Evolutionary conservation across 371 early-diverging fungal genomes (phyloP).

Genomic region (Mucor plumbeus): DNA sequence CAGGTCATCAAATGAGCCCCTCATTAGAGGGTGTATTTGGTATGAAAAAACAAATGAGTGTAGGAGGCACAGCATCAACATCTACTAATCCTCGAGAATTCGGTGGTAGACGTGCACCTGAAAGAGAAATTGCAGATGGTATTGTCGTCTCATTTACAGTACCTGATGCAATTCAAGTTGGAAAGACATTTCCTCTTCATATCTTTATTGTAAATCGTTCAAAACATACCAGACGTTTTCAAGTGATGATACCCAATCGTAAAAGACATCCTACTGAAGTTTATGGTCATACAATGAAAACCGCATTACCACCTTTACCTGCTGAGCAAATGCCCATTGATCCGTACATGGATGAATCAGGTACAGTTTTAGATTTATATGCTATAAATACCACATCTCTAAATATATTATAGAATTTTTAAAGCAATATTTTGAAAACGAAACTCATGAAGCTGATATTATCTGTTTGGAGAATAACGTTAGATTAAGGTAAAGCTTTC

Average conservation of each 20-base stretch:
- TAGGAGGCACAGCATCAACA: constrained; percentile 2
- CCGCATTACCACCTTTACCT: constrained; percentile 54
- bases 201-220: constrained; percentile 78
- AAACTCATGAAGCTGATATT: constrained; percentile 73
- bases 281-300: constrained; percentile 25
- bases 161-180: constrained; percentile 43
- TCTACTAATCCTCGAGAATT: not conserved
- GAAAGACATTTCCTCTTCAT: constrained; percentile 74
- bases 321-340: constrained; percentile 51
- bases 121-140: constrained; percentile 56
- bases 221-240: constrained; percentile 66
- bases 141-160: constrained; percentile 74
- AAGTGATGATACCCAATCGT: constrained; percentile 69
- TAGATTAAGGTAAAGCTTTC: constrained; percentile 51
- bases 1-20: constrained; percentile 18
- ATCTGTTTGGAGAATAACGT: constrained; percentile 78
- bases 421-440: constrained; percentile 65
- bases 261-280: constrained; percentile 50
- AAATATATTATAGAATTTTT: constrained; percentile 50
- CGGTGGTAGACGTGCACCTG: constrained; percentile 31
- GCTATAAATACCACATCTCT: not conserved
- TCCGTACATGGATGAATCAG: constrained; percentile 69
- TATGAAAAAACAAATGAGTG: constrained; percentile 16
- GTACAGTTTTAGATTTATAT: constrained; percentile 28
- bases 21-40: constrained; percentile 37